Conservation (phyloP, 148 eudicot species). For the Spergularia bocconei region DNA sequence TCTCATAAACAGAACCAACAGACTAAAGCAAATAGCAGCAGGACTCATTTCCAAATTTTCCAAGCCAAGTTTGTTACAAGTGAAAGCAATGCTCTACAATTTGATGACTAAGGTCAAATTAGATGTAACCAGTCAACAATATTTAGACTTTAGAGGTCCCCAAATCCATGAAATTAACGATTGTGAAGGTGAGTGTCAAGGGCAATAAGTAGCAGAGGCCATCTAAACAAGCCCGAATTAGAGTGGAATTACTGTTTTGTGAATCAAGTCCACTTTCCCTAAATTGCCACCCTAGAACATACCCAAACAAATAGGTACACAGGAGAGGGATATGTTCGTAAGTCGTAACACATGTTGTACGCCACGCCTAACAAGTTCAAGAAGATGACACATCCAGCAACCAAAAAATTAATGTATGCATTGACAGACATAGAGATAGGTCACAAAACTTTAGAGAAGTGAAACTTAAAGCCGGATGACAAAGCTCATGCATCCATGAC, state of each 20-base stretch:
- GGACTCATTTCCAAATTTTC: conserved; percentile 2
- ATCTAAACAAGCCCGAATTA: neutral
- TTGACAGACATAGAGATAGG: neutral
- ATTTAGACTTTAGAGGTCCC: neutral
- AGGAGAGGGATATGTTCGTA: neutral
- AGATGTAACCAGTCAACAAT: neutral
- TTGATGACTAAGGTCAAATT: neutral
- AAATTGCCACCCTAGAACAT: too few relatives aligned
- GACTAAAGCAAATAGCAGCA: neutral
- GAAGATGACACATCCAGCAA: conserved; percentile 3
- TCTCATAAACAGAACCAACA: conserved; percentile 12
- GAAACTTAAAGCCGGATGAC: neutral
- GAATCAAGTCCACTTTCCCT: neutral
- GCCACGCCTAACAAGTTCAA: neutral
- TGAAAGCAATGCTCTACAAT: neutral
- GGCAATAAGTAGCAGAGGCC: neutral
- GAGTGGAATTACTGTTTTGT: neutral
- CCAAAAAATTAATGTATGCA: neutral
- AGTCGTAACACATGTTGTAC: neutral
- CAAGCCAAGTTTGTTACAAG: neutral
- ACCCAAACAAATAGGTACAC: too few relatives aligned
- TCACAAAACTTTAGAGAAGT: neutral
- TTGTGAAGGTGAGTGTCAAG: neutral
- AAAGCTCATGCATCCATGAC: conserved; percentile 12
- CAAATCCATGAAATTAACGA: neutral